Evolutionary conservation across 2,329 filamentous ascomycete species (phyloP).

Genomic region (Fusarium setosum): DNA sequence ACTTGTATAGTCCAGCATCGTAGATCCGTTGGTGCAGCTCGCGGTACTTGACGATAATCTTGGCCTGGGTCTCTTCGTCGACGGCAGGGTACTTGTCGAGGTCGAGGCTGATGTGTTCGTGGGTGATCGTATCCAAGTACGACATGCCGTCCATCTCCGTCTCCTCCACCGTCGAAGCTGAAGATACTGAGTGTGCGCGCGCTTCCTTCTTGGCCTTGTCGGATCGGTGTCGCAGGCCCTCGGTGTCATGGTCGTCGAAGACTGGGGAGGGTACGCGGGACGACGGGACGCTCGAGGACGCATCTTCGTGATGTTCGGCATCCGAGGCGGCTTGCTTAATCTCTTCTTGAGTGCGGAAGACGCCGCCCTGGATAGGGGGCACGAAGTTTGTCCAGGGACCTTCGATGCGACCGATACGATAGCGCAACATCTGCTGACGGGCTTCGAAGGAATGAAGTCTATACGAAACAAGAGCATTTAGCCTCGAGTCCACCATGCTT

Average conservation of each 20-base stretch:
- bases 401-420: slow-evolving; percentile 85
- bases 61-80: slow-evolving; percentile 77
- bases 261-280: slow-evolving; percentile 65
- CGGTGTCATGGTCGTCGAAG: slow-evolving; percentile 57
- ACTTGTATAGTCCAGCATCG: slow-evolving; percentile 82
- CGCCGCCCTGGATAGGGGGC: slow-evolving; percentile 91
- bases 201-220: slow-evolving; percentile 26
- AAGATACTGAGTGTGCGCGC: slow-evolving; percentile 66
- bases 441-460: slow-evolving; percentile 88
- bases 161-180: slow-evolving; percentile 66
- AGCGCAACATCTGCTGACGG: slow-evolving; percentile 79
- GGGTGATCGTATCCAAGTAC: slow-evolving; percentile 79
- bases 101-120: slow-evolving; percentile 80
- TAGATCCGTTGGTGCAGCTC: slow-evolving; percentile 77
- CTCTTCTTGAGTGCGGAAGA: slow-evolving; percentile 66
- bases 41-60: slow-evolving; percentile 86
- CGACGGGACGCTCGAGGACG: slow-evolving; percentile 58
- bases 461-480: slow-evolving; percentile 19
- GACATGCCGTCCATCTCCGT: slow-evolving; percentile 63
- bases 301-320: slow-evolving; percentile 28
- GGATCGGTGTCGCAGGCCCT: slow-evolving; percentile 46
- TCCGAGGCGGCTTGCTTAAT: slow-evolving; percentile 44
- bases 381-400: slow-evolving; percentile 88
- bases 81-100: slow-evolving; percentile 83
- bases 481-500: neutral